Base-by-base conservation (phyloP, 2,329 filamentous ascomycete species). In the Anisogramma anomala region DNA sequence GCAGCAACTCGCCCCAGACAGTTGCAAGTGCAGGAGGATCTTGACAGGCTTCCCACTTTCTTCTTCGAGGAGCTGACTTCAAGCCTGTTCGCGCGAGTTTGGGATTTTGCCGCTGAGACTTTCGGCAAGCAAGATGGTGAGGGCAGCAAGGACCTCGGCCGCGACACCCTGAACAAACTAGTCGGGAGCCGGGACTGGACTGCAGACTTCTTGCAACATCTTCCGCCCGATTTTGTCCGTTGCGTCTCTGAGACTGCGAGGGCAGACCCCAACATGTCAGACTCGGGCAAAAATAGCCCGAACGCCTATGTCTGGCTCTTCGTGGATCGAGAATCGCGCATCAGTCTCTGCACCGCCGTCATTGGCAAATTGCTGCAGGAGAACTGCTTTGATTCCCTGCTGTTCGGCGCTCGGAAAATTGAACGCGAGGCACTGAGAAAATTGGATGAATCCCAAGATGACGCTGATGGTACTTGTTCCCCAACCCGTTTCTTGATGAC, bases 331-430 rank as follows among this genome's bases (percentile, higher is more conserved):
- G 30, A 25, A 5, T 36, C 36, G 6, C 42, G 46, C 9, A 33
- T 43, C 10, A 60, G 52, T 48, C 48, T 67, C 17, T 52, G 61
- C 13, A 52, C 54, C 37, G 61, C 59, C 2, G 50, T 67, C 6
- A 35, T 67, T 8, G 53, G 53, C 3, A 60, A 61, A 51, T 49
- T 62, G 30, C 51, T 67, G 36, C 56, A 66, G 45, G 57, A 54
- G 45, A 53, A 55, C 14, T 59, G 67, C 20, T 63, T 63, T 41
- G 55, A 55, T 27, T 53, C 57, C 28, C 49, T 66, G 30, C 48
- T 67, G 1, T 67, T 67, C 43, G 64, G 65, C 22, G 63, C 57
- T 4, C 48, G 46, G 2, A n/a, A 50, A 3, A 3, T n/a, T 2
- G 51, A 55, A 42, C 47, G 48, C 33, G 22, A 40, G 0, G 53